A percentile compares a stretch with the other conserved stretches of the same genome.
phyloP scores from a whole-genome alignment of 1,284 basidiomycete genomes.

The Boletellus deceptivus region DNA sequence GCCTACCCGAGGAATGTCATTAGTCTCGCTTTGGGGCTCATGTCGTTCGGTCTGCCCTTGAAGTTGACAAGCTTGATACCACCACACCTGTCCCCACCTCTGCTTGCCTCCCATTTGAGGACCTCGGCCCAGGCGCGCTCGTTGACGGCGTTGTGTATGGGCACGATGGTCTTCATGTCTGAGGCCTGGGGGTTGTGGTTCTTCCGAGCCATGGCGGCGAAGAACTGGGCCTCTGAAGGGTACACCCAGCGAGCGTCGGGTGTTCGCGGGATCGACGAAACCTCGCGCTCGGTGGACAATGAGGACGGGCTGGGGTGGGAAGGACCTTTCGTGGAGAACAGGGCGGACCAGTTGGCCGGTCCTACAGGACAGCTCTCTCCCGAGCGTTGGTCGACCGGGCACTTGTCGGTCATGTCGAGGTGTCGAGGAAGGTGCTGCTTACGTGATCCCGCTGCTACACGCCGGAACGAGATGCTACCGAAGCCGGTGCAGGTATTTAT shows the following conservation, averaged over 20 bases:
- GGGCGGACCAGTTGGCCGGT: conserved; percentile 46
- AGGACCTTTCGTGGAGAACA: conserved; percentile 37
- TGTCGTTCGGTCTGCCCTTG: conserved; percentile 73
- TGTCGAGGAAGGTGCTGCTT: background rate
- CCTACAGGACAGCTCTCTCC: conserved; percentile 44
- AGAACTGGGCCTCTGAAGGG: conserved; percentile 98
- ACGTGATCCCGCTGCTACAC: background rate
- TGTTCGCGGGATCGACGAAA: conserved; percentile 84
- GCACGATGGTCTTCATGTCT: conserved; percentile 96
- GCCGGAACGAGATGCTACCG: no score
- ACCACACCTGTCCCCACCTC: conserved; percentile 79
- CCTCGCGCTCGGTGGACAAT: conserved; percentile 70
- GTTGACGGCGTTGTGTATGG: conserved; percentile 99
- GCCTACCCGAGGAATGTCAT: conserved; percentile 86
- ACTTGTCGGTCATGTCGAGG: conserved; percentile 48
- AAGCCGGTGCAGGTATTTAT: no score
- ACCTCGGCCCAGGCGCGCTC: conserved; percentile 94
- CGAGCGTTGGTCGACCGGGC: conserved; percentile 55
- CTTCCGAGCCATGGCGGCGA: conserved; percentile 92
- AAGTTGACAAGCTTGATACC: conserved; percentile 85
- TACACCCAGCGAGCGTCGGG: conserved; percentile 88
- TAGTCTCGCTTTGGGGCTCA: conserved; percentile 79
- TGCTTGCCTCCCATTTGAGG: conserved; percentile 83
- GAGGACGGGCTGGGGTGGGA: conserved; percentile 34
- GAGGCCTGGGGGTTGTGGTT: conserved; percentile 77